Base-by-base conservation (phyloP, 495 filamentous ascomycete species). In the Aspergillus funiculosus region DNA sequence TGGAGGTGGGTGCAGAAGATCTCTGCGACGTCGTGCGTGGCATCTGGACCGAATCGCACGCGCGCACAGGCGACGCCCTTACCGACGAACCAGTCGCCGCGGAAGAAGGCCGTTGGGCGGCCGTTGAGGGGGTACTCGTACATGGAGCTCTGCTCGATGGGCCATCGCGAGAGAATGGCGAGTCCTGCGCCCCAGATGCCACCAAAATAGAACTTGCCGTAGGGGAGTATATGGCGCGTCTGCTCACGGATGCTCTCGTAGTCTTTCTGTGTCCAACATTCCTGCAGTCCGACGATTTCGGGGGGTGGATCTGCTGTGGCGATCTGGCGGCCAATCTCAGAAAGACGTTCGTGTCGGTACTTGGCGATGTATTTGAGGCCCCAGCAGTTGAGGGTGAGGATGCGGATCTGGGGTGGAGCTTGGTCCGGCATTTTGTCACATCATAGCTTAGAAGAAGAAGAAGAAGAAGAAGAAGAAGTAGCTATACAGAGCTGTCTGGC, bases 1-100 rank as follows among this genome's bases (percentile, higher is more conserved):
- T 97, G 92, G 4, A 95, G 75, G 73, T 94, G 89, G 18, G 92
- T 98, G 59, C 86, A 91, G 63, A 98, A 97, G 1, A 97, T 89
- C 59, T 97, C 91, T 2, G 67, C 70, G n/a, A 92, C 69, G 53
- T 90, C 84, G 49, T 79, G 75, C 14, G 4, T 39, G 5, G 60
- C 59, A 0, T 66, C 76, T 4, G 79, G 69, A 1, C 89, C 88
- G 47, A 82, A 84, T 9, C 86, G 73, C 37, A 97, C 83, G 40
- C 78, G 73, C 5, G 91, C 91, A 57, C 80, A 85, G 6, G 92
- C 92, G 2, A 98, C 87, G 5, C 92, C 92, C 62, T 97, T 95
- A 0, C 94, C 92, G 5, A 96, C 91, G 48, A 61, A 74, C 87
- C 88, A 94, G 65, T 96, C 92, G 4, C 92, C 92, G 39, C 91